Base-by-base conservation (phyloP, 352 stramenopile species). In the Phytophthora uliginosa region DNA sequence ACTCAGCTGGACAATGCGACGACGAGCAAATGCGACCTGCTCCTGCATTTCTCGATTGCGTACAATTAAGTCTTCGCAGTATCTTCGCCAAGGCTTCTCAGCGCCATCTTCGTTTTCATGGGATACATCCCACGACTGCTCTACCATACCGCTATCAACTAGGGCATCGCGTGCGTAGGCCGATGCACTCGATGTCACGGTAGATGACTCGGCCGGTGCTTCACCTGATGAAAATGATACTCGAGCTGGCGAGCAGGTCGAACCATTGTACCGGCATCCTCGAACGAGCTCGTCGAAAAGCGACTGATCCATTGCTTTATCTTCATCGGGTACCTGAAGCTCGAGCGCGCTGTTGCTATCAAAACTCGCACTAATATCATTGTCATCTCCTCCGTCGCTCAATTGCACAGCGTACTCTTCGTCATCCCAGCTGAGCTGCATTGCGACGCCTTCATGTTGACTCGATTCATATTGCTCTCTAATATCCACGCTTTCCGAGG, bases 41-140 rank as follows among this genome's bases (percentile, higher is more conserved):
- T 93, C 82, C 36, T 94, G 85, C 82, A 94, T 86, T 52, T 94
- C 85, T 45, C 86, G 82, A 71, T 95, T 93, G 18, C 86, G 82
- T 48, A 81, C 69, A 40, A 90, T 88, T 6, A 95, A 58, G 42
- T 95, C 86, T 59, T 93, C 83, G 55, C 88, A 95, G 62, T 93
- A 95, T 36, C 71, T 79, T 13, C 81, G 84, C 88, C 88, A 95
- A 1, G 88, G 86, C 38, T 83, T 85, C 47, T 85, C 78, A 13
- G 60, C 64, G 3, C 58, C 67, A 45, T 74, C 47, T 28, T 82
- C 53, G 28, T 20, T 36, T 59, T 78, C 61, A 28, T 63, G 40
- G 40, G 55, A 31, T 58, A 26, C 53, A 59, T 61, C 47, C 52
- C 62, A 77, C 1, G 55, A 31, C 28, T 79, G 66, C 51, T 74